Evolutionary conservation across 2,329 filamentous ascomycete genomes (phyloP).

Genomic region (Penicillium olsonii): DNA sequence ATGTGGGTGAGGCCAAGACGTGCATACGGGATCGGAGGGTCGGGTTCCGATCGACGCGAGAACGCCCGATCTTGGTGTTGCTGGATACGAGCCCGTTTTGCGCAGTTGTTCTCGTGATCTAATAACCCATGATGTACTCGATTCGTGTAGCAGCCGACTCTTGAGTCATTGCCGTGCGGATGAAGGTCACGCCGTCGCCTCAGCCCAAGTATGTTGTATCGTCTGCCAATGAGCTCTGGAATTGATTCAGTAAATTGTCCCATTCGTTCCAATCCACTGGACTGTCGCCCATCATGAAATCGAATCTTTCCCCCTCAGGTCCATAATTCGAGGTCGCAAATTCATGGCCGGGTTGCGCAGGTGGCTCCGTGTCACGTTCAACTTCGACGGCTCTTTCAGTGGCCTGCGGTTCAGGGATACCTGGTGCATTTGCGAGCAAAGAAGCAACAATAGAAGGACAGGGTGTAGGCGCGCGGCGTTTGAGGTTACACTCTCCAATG

Average conservation of each 20-base stretch:
- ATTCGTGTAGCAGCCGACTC: not conserved
- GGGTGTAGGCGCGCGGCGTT: constrained; percentile 12
- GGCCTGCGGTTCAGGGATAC: not conserved
- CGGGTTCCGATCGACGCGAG: constrained; percentile 11
- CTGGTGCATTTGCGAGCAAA: constrained; percentile 10
- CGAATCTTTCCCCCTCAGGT: constrained; percentile 3
- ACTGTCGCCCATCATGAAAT: constrained; percentile 18
- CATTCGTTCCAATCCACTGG: constrained; percentile 32
- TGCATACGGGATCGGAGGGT: constrained; percentile 5
- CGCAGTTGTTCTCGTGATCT: not conserved
- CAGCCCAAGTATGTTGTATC: constrained; percentile 15
- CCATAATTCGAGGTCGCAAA: not conserved
- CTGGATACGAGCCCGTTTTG: not conserved
- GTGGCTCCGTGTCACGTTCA: not conserved
- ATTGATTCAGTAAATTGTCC: constrained; percentile 32
- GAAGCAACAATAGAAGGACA: constrained; percentile 24
- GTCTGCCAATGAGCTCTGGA: constrained; percentile 22
- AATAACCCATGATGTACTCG: not conserved
- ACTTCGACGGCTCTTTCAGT: not conserved
- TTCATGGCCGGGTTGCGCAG: constrained; percentile 5
- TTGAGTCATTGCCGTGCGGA: not conserved
- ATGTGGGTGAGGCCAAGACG: not conserved
- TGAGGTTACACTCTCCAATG: constrained; percentile 23
- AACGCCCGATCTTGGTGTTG: not conserved
- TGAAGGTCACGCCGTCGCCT: not conserved